These are phyloP conservation scores for Fusarium austroafricanum DNA, from an alignment of 2,329 filamentous ascomycete species.

Conservation along the genomic window DNA sequence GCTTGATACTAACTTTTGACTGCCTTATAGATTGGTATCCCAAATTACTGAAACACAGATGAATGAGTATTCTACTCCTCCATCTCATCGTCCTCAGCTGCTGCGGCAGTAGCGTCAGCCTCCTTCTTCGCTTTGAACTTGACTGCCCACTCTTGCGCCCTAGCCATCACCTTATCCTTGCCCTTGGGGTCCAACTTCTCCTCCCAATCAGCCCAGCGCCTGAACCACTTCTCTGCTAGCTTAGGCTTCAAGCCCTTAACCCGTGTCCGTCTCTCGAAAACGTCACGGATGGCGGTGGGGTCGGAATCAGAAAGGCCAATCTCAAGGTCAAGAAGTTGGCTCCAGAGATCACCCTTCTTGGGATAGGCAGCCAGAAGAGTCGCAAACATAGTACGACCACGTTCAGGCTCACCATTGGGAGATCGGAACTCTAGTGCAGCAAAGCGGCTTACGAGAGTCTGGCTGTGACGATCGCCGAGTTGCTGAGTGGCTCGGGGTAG, in stretches of 20 bases:
- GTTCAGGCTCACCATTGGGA: slow-evolving; percentile 83
- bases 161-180: slow-evolving; percentile 75
- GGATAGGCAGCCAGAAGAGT: slow-evolving; percentile 85
- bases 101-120: slow-evolving; percentile 49
- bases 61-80: slow-evolving; percentile 45
- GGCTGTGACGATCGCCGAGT: slow-evolving; percentile 73
- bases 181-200: slow-evolving; percentile 75
- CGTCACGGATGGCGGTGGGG: slow-evolving; percentile 70
- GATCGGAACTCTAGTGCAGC: slow-evolving; percentile 92
- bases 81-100: slow-evolving; percentile 50
- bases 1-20: slow-evolving; percentile 40
- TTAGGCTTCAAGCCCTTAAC: slow-evolving; percentile 80
- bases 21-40: slow-evolving; percentile 42
- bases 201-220: slow-evolving; percentile 92
- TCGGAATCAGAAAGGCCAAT: slow-evolving; percentile 69
- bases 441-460: slow-evolving; percentile 84
- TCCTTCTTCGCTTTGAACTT: slow-evolving; percentile 59
- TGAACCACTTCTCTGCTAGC: slow-evolving; percentile 88
- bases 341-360: slow-evolving; percentile 93
- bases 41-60: slow-evolving; percentile 32
- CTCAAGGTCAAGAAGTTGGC: slow-evolving; percentile 89
- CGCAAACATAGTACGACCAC: slow-evolving; percentile 94
- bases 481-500: slow-evolving; percentile 87
- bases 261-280: slow-evolving; percentile 84
- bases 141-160: slow-evolving; percentile 77